Evolutionary conservation across 2,329 filamentous ascomycete species (phyloP), one percentile per base, ranked within the genome.

Genomic region (Diaporthe vaccinii): DNA sequence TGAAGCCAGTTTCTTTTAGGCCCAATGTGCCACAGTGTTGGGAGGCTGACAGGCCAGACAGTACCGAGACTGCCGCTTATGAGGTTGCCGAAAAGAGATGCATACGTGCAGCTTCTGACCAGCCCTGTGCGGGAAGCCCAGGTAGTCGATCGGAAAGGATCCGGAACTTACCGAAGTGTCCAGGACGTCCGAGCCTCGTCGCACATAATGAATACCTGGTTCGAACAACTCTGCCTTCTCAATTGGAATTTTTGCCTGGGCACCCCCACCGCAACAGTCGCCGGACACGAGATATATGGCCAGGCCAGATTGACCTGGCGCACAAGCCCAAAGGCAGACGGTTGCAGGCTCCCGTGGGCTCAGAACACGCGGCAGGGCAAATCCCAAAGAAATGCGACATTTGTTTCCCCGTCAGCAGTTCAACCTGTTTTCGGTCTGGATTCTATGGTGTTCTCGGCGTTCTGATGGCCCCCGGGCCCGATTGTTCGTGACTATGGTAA

Each of bases 81-180:
- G 14, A 68, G 46, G 65, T 51, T 68, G 46, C 65, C 65, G 46
- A 53, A 53, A 39, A 4, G 46, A 53, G 65, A 68, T 51, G 65
- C 65, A n/a, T 28, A 25, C 22, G 14, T 68, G 20, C 62, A 53
- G 62, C 46, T 53, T 51, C 65, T 68, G 46, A 49, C 62, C 44
- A 34, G 28, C 25, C 41, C 61, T 49, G 61, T 49, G 61, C 34
- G 25, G 61, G 61, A 67, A 49, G n/a, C 34, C 25, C 44, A 34
- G 6, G 44, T 10, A 51, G 65, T 39, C 46, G 46, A 53, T 53
- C 46, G n/a, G 4, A 14, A 22, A 39, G 46, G 65, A 68, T 53
- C 65, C 65, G 65, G 65, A 68, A 68, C 46, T 41, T 68, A 53
- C 65, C 65, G 65, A 53, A 20, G 9, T 39, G n/a, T 25, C 31